Evolutionary conservation across 495 filamentous ascomycete genomes (phyloP).

Genomic region (Saxispiralis lemnorum): DNA sequence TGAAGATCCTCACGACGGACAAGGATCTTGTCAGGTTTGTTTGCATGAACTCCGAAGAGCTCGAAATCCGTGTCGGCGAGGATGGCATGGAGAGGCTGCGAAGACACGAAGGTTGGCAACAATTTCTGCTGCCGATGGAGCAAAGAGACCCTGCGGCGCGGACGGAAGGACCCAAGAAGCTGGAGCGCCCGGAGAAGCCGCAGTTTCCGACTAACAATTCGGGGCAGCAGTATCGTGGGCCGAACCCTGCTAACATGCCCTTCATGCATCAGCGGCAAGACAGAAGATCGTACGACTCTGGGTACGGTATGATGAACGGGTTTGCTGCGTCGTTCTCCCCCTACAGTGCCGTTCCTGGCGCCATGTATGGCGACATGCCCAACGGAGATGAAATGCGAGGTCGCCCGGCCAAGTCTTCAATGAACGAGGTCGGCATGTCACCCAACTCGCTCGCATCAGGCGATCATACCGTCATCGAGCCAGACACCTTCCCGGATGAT

Average conservation of each 20-base stretch:
- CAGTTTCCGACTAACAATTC: constrained; percentile 5
- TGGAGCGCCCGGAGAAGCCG: constrained; percentile 22
- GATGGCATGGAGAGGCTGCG: constrained; percentile 69
- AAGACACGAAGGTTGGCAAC: constrained; percentile 57
- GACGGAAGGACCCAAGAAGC: constrained; percentile 35
- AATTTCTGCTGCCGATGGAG: constrained; percentile 52
- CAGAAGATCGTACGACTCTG: constrained; percentile 10
- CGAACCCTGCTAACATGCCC: background rate
- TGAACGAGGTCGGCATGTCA: background rate
- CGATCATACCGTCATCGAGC: constrained; percentile 7
- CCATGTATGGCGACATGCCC: background rate
- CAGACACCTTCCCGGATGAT: constrained; percentile 34
- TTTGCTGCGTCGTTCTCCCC: background rate
- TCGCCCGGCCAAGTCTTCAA: constrained; percentile 5
- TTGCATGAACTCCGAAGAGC: constrained; percentile 46
- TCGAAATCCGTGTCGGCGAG: constrained; percentile 51
- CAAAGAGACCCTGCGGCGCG: constrained; percentile 44
- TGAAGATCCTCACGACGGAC: constrained; percentile 57
- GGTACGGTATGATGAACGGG: constrained; percentile 8
- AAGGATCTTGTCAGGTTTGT: constrained; percentile 55
- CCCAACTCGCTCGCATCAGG: background rate
- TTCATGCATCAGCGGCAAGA: constrained; percentile 4
- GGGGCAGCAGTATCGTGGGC: constrained; percentile 5
- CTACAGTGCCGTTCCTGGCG: background rate
- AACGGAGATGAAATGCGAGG: constrained; percentile 12